Percentiles rank a stretch among this genome's conserved stretches.
phyloP scores from a whole-genome alignment of 1,139 yeast genomes.

The Saccharomyces hybrid region DNA sequence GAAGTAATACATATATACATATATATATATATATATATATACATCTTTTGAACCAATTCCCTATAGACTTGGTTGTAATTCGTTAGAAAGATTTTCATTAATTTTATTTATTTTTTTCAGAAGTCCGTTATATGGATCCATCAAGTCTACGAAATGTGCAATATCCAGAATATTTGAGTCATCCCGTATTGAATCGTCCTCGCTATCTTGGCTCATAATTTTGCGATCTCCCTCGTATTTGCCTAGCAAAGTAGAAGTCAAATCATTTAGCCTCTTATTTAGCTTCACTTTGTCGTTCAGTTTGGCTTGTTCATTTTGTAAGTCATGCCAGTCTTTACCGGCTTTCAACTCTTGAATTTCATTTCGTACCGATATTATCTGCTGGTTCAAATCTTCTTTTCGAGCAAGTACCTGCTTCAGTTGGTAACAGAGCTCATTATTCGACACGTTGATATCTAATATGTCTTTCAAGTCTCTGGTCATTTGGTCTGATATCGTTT shows the following conservation, averaged over 20 bases:
- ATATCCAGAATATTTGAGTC: conserved; percentile 2
- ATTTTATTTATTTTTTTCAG: conserved; percentile 12
- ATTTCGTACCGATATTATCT: conserved; percentile 15
- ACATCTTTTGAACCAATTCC: neutral
- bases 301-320: conserved; percentile 10
- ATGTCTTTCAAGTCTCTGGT: conserved; percentile 24
- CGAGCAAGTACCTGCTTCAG: conserved; percentile 14
- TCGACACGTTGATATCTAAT: conserved; percentile 27
- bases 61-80: neutral
- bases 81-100: conserved; percentile 8
- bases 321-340: conserved; percentile 14
- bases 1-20: neutral
- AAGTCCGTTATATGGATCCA: conserved; percentile 20
- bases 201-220: neutral
- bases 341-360: conserved; percentile 11
- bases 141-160: conserved; percentile 8
- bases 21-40: neutral
- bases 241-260: conserved; percentile 8
- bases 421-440: conserved; percentile 25
- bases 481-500: conserved; percentile 14
- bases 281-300: conserved; percentile 13
- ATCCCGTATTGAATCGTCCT: neutral
- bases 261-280: conserved; percentile 12
- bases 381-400: conserved; percentile 15
- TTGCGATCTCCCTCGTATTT: neutral